These are phyloP conservation scores for Diaporthe sp. DNA, from an alignment of 2,329 filamentous ascomycete species.

Conservation along the genomic window DNA sequence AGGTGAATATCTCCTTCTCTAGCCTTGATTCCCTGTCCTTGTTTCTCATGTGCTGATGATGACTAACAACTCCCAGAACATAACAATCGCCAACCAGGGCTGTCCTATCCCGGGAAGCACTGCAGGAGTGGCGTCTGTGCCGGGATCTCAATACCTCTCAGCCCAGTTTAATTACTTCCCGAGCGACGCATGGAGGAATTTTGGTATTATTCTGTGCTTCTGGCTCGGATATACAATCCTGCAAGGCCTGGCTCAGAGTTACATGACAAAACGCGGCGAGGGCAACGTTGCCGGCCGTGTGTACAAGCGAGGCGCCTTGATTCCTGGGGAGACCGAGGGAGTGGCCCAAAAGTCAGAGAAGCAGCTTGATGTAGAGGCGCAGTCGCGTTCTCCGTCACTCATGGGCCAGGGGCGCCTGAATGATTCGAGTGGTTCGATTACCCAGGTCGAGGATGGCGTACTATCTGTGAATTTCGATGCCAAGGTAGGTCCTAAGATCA, in stretches of 20 bases:
- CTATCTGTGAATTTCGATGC: constrained; percentile 59
- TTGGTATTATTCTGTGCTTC: background rate
- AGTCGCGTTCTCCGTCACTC: background rate
- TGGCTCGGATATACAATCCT: background rate
- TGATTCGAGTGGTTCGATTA: background rate
- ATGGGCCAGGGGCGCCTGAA: background rate
- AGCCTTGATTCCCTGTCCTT: too few relatives aligned
- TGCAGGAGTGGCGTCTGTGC: background rate
- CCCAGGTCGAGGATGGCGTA: background rate
- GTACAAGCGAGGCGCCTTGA: background rate
- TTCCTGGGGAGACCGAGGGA: background rate
- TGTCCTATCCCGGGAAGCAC: background rate
- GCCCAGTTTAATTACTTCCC: background rate
- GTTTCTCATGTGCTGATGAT: background rate
- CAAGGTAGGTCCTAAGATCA: constrained; percentile 77
- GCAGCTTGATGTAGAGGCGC: background rate
- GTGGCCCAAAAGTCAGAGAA: background rate
- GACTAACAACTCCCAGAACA: background rate
- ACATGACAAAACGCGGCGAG: background rate
- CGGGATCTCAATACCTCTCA: background rate
- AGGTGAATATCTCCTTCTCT: background rate
- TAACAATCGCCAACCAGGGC: constrained; percentile 3
- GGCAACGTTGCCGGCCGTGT: background rate
- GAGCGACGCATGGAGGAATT: background rate
- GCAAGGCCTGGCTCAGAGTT: background rate